Percentiles rank a stretch among this genome's conserved stretches.
phyloP scores from a whole-genome alignment of 2,329 filamentous ascomycete species.

The Mariannaea sp. region DNA sequence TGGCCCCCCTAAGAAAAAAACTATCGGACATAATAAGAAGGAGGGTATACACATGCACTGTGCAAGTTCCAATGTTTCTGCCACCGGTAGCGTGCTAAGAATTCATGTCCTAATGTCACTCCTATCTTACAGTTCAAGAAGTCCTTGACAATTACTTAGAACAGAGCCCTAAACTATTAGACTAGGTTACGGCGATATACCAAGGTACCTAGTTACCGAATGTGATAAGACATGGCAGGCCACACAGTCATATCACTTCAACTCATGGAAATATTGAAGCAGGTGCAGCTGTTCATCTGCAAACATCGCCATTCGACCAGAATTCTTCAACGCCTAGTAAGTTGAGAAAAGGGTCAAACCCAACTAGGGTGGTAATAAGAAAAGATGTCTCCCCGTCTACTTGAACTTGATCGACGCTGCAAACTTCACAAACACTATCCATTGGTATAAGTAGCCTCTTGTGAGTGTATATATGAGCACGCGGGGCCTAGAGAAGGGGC shows the following conservation, averaged over 20 bases:
- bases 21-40: no score
- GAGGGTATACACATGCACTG: no score
- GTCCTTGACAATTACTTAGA: slow-evolving; percentile 43
- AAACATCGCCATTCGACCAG: slow-evolving; percentile 40
- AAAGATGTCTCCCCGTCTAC: no score
- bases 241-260: slow-evolving; percentile 44
- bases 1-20: no score
- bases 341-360: no score
- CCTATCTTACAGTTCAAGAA: slow-evolving; percentile 43
- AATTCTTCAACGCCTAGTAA: slow-evolving; percentile 41
- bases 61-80: no score
- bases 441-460: no score
- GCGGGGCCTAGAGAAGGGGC: no score
- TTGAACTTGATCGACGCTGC: no score
- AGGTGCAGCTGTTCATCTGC: slow-evolving; percentile 44
- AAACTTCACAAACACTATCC: no score
- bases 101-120: slow-evolving; percentile 36
- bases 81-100: slow-evolving; percentile 33
- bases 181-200: slow-evolving; percentile 44
- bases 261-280: slow-evolving; percentile 45
- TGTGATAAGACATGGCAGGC: slow-evolving; percentile 42
- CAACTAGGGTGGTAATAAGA: no score
- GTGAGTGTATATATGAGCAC: no score
- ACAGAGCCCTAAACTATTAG: slow-evolving; percentile 46
- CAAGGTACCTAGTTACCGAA: slow-evolving; percentile 46